phyloP scores from a whole-genome alignment of 495 filamentous ascomycete genomes.

The Pseudomonodictys pantanalensis region DNA sequence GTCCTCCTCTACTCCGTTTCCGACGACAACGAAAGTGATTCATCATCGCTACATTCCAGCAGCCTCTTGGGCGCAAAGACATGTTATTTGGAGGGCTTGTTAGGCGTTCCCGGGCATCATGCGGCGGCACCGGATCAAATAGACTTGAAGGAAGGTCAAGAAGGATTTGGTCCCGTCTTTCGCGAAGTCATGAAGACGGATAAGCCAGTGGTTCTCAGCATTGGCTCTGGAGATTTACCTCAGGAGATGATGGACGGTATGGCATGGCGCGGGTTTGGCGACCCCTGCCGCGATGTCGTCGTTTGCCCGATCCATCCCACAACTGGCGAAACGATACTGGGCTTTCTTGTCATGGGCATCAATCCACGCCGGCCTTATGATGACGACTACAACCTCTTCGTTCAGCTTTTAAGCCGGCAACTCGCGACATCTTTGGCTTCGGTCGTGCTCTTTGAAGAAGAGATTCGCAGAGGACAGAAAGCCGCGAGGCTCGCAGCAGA shows the following conservation, averaged over 20 bases:
- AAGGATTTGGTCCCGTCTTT: slow-evolving; percentile 65
- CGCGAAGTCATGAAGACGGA: slow-evolving; percentile 63
- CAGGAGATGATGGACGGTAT: slow-evolving; percentile 57
- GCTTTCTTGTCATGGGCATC: slow-evolving; percentile 66
- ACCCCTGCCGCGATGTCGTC: slow-evolving; percentile 61
- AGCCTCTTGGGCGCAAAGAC: slow-evolving; percentile 53
- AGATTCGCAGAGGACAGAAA: slow-evolving; percentile 63
- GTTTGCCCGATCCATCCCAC: slow-evolving; percentile 69
- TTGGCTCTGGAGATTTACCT: slow-evolving; percentile 57
- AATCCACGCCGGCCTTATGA: slow-evolving; percentile 69
- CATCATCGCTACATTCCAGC: slow-evolving; percentile 57
- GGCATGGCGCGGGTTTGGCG: slow-evolving; percentile 62
- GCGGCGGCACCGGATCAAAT: slow-evolving; percentile 51
- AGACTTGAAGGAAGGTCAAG: slow-evolving; percentile 58
- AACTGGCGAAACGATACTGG: slow-evolving; percentile 59
- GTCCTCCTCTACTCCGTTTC: slow-evolving; percentile 37
- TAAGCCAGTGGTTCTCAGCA: slow-evolving; percentile 56
- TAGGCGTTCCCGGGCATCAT: slow-evolving; percentile 63
- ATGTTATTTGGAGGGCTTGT: slow-evolving; percentile 57
- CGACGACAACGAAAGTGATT: slow-evolving; percentile 34
- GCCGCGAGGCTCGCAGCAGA: slow-evolving; percentile 64
- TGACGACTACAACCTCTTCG: slow-evolving; percentile 66
- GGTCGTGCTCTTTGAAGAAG: slow-evolving; percentile 70
- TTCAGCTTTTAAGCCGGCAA: slow-evolving; percentile 66
- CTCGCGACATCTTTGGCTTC: slow-evolving; percentile 68